A percentile compares a stretch with the other conserved stretches of the same genome.
Conservation (phyloP, 2,329 filamentous ascomycete genomes). For the Pseudogymnoascus sp. region DNA sequence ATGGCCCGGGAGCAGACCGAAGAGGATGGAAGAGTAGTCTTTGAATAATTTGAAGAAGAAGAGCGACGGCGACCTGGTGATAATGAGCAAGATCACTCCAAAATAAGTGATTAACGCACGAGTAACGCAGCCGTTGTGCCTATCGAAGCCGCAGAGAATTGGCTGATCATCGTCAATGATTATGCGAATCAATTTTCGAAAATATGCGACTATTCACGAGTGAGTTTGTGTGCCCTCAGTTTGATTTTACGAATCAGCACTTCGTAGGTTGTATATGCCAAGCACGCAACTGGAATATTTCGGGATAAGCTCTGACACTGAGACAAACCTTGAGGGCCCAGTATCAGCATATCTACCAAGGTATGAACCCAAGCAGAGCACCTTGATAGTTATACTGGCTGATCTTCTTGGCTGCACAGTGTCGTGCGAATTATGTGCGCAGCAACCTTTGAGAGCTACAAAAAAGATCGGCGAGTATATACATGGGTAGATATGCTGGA, state of each 20-base stretch:
- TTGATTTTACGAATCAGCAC: background rate
- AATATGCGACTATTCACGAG: background rate
- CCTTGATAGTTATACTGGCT: background rate
- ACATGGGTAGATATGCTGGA: background rate
- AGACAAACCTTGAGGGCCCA: background rate
- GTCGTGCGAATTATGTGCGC: background rate
- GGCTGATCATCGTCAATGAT: background rate
- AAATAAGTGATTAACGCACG: background rate
- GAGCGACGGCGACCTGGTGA: background rate
- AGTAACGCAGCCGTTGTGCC: background rate
- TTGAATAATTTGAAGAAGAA: background rate
- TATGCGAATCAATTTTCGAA: background rate
- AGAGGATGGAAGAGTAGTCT: background rate
- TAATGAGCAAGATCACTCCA: background rate
- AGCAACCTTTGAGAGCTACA: background rate
- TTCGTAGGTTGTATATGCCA: background rate
- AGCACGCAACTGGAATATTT: background rate
- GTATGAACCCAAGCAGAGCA: background rate
- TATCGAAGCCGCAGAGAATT: background rate
- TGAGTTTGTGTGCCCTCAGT: background rate
- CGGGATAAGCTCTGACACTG: background rate
- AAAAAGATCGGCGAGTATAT: background rate
- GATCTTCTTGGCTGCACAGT: background rate
- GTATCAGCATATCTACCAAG: constrained; percentile 5
- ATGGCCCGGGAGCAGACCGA: background rate